phyloP scores from a whole-genome alignment of 805 yeast species.

The Candida sphagnicola region DNA sequence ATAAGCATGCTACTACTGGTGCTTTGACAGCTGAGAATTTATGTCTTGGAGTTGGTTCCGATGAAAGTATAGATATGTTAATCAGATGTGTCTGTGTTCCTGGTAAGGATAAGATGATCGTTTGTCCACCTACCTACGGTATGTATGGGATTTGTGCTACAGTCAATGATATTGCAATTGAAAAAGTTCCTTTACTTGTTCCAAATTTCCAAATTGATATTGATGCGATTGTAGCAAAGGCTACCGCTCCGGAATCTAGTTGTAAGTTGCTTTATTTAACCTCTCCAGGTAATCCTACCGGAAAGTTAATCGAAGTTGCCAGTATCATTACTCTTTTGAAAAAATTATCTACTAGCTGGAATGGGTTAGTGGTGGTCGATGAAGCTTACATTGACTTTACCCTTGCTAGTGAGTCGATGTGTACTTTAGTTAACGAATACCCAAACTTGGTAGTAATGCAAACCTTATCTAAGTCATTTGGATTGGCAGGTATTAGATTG shows the following conservation, averaged over 20 bases:
- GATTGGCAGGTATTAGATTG: constrained; percentile 89
- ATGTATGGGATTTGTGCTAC: constrained; percentile 92
- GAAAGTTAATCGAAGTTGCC: constrained; percentile 48
- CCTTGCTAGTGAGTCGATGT: constrained; percentile 43
- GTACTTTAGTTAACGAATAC: constrained; percentile 75
- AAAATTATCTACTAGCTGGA: constrained; percentile 49
- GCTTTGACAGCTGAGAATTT: constrained; percentile 59
- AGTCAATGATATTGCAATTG: constrained; percentile 81
- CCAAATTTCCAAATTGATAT: constrained; percentile 57
- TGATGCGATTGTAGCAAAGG: constrained; percentile 46
- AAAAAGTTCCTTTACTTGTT: constrained; percentile 59
- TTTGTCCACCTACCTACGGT: constrained; percentile 95
- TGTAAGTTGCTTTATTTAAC: constrained; percentile 82
- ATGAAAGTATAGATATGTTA: constrained; percentile 87
- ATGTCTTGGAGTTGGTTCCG: constrained; percentile 96
- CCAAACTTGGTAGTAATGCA: constrained; percentile 86
- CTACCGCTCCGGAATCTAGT: constrained; percentile 51
- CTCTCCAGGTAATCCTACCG: constrained; percentile 98
- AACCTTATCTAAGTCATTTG: constrained; percentile 92
- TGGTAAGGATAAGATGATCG: constrained; percentile 73
- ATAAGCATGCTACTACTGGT: constrained; percentile 12
- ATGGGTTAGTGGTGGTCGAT: constrained; percentile 81
- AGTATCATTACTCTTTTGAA: constrained; percentile 37
- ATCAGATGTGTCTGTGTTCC: constrained; percentile 84
- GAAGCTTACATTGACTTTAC: constrained; percentile 93